Evolutionary conservation across 495 filamentous ascomycete species (phyloP), one percentile per base, ranked within the genome.

Genomic region (Pyrenula massariospora): DNA sequence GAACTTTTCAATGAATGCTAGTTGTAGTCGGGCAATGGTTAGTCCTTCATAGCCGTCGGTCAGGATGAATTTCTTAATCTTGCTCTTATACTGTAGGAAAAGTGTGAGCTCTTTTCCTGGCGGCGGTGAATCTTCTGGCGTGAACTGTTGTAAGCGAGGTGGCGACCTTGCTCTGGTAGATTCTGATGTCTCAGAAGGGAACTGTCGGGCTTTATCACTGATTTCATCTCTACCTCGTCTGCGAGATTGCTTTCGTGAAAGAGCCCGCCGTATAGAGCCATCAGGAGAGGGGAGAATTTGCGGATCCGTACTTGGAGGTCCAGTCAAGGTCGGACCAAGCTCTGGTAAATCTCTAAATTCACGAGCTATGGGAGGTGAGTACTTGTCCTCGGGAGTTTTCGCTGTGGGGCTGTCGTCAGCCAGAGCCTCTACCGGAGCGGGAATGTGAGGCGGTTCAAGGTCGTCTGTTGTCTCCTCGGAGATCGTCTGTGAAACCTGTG

Each of bases 1-100:
- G 63, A 98, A 98, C 63, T 96, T 97, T 60, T 97, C 94, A 61
- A 98, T 98, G 67, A 98, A 98, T n/a, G 92, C 91, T 25, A 97
- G 78, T 64, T 97, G 93, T 56, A 98, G 71, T 11, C 90, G 80
- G 10, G 87, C 89, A 55, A 95, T 84, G 20, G 91, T 90, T 15
- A 98, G 74, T 50, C 87, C 89, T 10, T 84, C 80, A 57, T 83
- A 85, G 2, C 91, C 91, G 62, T 92, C 91, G 1, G 87, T 71
- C 11, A 98, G 80, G 8, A 95, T 82, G 64, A 91, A 95, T 63
- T 97, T 97, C 72, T 96, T 96, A 58, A 97, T 93, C 63, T 92
- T 91, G 58, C 85, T 92, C 62, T 91, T 95, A 70, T 96, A 95
- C 71, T 98, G 94, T 48, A 98, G 68, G 68, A 97, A 98, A n/a